These are phyloP conservation scores for Debaryomyces subglobosus DNA, from an alignment of 1,139 yeast genomes.

Conservation along the genomic window DNA sequence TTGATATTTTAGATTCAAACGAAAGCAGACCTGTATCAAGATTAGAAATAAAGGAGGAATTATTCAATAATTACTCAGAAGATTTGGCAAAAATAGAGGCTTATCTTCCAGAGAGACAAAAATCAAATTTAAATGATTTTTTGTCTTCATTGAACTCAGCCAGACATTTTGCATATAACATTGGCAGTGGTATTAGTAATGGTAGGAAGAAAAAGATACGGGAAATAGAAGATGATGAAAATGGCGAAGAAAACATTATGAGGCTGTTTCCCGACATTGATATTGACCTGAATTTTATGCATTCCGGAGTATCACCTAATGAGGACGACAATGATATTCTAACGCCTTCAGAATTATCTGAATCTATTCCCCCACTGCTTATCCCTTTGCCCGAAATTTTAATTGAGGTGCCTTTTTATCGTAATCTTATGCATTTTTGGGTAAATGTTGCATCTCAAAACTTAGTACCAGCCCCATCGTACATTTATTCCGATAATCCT, in stretches of 20 bases:
- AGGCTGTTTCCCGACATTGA: neutral
- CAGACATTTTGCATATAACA: neutral
- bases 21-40: neutral
- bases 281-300: constrained; percentile 1
- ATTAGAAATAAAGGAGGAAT: neutral
- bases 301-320: neutral
- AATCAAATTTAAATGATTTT: constrained; percentile 15
- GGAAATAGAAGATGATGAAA: constrained; percentile 16
- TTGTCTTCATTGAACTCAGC: constrained; percentile 11
- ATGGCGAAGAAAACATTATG: constrained; percentile 6
- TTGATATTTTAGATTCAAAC: neutral
- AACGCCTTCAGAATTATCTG: constrained; percentile 14
- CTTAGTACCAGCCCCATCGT: constrained; percentile 70
- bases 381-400: constrained; percentile 62
- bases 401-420: constrained; percentile 58
- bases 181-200: neutral
- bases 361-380: constrained; percentile 50
- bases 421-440: constrained; percentile 66
- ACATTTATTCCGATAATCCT: constrained; percentile 63
- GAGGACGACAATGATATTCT: neutral
- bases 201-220: neutral
- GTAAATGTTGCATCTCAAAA: constrained; percentile 61
- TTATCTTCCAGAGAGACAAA: constrained; percentile 9
- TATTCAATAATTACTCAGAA: constrained; percentile 21
- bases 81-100: constrained; percentile 23